phyloP scores from a whole-genome alignment of 1,139 yeast genomes.

The Pichia kudriavzevii region DNA sequence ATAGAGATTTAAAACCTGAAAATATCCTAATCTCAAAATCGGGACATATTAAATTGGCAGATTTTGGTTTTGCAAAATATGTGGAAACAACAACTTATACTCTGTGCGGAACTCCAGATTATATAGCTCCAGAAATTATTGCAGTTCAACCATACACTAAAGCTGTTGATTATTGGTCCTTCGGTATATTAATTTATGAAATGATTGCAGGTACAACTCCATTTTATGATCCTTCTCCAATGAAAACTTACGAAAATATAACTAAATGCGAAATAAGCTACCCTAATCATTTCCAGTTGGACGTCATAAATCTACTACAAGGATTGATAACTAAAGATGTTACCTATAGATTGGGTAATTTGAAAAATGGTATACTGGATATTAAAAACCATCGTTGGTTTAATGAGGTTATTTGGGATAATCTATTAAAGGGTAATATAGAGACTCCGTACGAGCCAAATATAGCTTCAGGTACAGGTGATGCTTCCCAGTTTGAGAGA shows the following conservation, averaged over 20 bases:
- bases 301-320: constrained; percentile 42
- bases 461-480: constrained; percentile 55
- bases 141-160: constrained; percentile 56
- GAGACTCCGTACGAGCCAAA: constrained; percentile 63
- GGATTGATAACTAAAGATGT: constrained; percentile 49
- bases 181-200: constrained; percentile 52
- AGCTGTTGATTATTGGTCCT: constrained; percentile 61
- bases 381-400: constrained; percentile 54
- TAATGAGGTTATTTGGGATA: constrained; percentile 55
- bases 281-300: constrained; percentile 45
- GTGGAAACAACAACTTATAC: constrained; percentile 54
- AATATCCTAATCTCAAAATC: constrained; percentile 49
- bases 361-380: constrained; percentile 51
- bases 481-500: constrained; percentile 52
- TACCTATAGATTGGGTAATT: constrained; percentile 49
- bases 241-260: constrained; percentile 56
- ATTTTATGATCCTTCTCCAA: constrained; percentile 53
- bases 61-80: constrained; percentile 58
- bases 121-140: constrained; percentile 57
- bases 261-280: constrained; percentile 44
- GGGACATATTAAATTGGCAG: constrained; percentile 55
- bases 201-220: constrained; percentile 61
- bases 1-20: constrained; percentile 56
- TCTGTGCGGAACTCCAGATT: constrained; percentile 58
- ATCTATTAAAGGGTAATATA: constrained; percentile 46